phyloP scores from a whole-genome alignment of 1,284 basidiomycete species.

The Dichomitus squalens region DNA sequence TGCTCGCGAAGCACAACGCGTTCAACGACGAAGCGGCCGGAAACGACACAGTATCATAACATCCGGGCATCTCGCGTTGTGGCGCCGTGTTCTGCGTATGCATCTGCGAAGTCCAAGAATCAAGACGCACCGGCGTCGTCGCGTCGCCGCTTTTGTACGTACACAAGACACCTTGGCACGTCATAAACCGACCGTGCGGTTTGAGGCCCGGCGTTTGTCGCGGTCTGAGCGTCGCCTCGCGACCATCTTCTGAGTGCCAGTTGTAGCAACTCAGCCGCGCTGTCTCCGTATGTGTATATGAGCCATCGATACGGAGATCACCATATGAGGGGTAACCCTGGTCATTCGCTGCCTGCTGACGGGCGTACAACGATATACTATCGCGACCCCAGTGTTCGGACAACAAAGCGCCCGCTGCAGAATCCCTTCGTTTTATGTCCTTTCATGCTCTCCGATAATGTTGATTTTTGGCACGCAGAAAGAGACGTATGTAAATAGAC shows the following conservation, averaged over 20 bases:
- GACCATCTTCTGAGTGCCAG: too few species aligned
- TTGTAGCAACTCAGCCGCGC: neutral
- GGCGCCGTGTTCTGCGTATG: neutral
- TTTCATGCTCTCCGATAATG: too few species aligned
- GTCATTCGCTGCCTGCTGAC: too few species aligned
- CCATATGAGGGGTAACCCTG: too few species aligned
- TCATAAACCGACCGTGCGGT: neutral
- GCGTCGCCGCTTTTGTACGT: neutral
- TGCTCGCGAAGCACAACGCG: neutral
- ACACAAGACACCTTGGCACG: neutral
- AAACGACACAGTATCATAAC: neutral
- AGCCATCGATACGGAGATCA: too few species aligned
- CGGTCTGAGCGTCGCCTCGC: neutral
- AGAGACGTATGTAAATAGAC: too few species aligned
- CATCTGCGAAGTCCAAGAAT: too few species aligned
- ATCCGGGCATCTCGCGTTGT: neutral
- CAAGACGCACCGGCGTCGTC: neutral
- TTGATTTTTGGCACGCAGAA: too few species aligned
- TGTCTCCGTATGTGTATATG: slow-evolving; percentile 11
- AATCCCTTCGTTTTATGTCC: too few species aligned
- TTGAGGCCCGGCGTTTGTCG: neutral
- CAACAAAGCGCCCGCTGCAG: too few species aligned
- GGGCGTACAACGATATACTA: too few species aligned
- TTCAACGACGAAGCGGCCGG: neutral
- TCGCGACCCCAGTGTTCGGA: too few species aligned